Percentiles rank a stretch among this genome's conserved stretches.
Conservation (phyloP, 805 yeast genomes). For the Cyberlindnera japonica region DNA sequence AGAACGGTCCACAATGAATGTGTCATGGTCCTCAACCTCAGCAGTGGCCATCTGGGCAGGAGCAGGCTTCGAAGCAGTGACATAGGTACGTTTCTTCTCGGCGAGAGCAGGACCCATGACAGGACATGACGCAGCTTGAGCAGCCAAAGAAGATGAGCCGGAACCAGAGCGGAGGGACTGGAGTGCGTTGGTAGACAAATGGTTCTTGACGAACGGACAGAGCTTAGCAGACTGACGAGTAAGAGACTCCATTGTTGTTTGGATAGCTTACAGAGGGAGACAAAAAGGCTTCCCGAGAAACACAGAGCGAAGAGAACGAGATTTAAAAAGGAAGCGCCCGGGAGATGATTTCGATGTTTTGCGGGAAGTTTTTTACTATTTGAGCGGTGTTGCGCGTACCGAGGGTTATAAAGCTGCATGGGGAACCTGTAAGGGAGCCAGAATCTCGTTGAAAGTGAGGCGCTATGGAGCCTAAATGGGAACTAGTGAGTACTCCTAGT, state of each 20-base stretch:
- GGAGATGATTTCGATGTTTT: too few relatives aligned
- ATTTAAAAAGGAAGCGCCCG: too few relatives aligned
- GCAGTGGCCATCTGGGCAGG: constrained; percentile 28
- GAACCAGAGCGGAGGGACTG: constrained; percentile 45
- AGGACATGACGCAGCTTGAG: constrained; percentile 78
- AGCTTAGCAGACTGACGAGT: constrained; percentile 71
- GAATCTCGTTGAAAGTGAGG: too few relatives aligned
- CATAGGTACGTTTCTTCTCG: constrained; percentile 33
- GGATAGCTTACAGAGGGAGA: background rate
- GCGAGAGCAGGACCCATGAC: constrained; percentile 77
- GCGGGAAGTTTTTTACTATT: constrained; percentile 1
- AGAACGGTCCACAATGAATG: constrained; percentile 29
- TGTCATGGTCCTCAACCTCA: constrained; percentile 25
- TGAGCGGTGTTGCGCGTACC: background rate
- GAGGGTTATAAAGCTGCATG: too few relatives aligned
- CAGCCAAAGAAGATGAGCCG: constrained; percentile 29
- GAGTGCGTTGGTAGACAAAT: constrained; percentile 52
- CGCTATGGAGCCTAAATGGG: too few relatives aligned
- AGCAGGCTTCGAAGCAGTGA: constrained; percentile 34
- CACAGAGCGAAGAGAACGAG: background rate
- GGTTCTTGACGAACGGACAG: constrained; percentile 75
- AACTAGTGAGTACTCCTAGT: too few relatives aligned
- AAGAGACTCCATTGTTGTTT: constrained; percentile 66
- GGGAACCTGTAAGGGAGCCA: too few relatives aligned
- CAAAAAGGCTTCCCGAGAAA: background rate